phyloP scores from a whole-genome alignment of 2,329 filamentous ascomycete genomes.

The Leptographium radiaticola region DNA sequence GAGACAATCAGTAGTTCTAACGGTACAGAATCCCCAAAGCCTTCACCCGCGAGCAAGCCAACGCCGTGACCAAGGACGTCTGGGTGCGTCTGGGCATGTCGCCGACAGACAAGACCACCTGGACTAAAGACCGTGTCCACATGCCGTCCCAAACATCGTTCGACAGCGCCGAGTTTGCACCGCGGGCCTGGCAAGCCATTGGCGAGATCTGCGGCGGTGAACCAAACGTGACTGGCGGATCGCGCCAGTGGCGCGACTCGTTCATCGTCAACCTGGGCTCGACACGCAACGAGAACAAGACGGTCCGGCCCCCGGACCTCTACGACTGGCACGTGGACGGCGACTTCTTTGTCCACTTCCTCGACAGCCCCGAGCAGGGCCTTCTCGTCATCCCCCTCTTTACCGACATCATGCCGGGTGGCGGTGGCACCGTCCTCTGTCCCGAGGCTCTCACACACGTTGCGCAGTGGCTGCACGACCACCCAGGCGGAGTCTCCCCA shows the following conservation, averaged over 20 bases:
- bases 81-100: slow-evolving; percentile 56
- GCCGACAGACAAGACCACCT: slow-evolving; percentile 49
- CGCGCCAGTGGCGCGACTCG: slow-evolving; percentile 49
- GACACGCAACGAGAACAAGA: slow-evolving; percentile 33
- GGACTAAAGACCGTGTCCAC: slow-evolving; percentile 47
- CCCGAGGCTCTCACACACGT: slow-evolving; percentile 43
- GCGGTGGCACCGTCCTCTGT: slow-evolving; percentile 54
- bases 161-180: slow-evolving; percentile 41
- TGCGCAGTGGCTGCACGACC: slow-evolving; percentile 42
- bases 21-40: slow-evolving; percentile 17
- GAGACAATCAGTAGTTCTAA: slow-evolving; percentile 6
- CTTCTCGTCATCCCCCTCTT: slow-evolving; percentile 56
- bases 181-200: slow-evolving; percentile 53
- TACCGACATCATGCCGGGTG: slow-evolving; percentile 45
- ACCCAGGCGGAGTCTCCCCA: slow-evolving; percentile 54
- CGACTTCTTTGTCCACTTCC: slow-evolving; percentile 60
- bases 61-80: slow-evolving; percentile 26
- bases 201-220: slow-evolving; percentile 54
- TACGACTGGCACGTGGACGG: slow-evolving; percentile 56
- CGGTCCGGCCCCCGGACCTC: slow-evolving; percentile 37
- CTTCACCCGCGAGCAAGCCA: slow-evolving; percentile 26
- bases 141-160: slow-evolving; percentile 50
- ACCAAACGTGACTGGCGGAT: slow-evolving; percentile 32
- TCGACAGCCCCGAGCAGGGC: slow-evolving; percentile 57
- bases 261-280: slow-evolving; percentile 59